A percentile compares a stretch with the other conserved stretches of the same genome.
phyloP scores from a whole-genome alignment of 257 asterid genomes.

The Echites panduratus region DNA sequence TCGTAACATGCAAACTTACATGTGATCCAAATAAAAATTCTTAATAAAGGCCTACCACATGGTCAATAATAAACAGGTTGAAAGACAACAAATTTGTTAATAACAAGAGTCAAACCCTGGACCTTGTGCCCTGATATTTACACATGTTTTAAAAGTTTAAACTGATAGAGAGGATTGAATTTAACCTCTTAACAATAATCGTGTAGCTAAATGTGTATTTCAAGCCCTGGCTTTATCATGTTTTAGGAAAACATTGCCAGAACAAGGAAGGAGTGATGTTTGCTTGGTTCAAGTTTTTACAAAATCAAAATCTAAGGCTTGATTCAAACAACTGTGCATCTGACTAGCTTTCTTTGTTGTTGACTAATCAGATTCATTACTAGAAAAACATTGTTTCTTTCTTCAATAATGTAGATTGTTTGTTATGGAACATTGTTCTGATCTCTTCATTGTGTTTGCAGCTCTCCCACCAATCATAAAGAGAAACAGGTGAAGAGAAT shows the following conservation, averaged over 20 bases:
- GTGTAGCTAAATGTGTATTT: background rate
- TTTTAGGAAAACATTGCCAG: background rate
- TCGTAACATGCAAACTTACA: no score
- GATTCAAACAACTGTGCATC: background rate
- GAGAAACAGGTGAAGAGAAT: slow-evolving; percentile 73
- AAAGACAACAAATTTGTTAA: no score
- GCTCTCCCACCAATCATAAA: slow-evolving; percentile 59
- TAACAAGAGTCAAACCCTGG: no score
- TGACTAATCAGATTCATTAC: background rate
- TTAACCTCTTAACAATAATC: no score
- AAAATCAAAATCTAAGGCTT: background rate
- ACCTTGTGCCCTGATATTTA: no score
- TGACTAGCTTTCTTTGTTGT: background rate
- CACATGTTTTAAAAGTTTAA: no score
- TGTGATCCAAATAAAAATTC: no score
- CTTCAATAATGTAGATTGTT: background rate
- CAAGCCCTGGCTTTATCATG: background rate
- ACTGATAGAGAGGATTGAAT: no score
- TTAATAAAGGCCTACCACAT: no score
- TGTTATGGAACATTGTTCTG: background rate
- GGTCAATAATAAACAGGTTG: no score
- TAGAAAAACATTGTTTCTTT: background rate
- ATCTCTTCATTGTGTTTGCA: slow-evolving; percentile 26
- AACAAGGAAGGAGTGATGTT: background rate
- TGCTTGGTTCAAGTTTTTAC: background rate